phyloP scores from a whole-genome alignment of 192 early-diverging fungal genomes.

The Thamnidium elegans region DNA sequence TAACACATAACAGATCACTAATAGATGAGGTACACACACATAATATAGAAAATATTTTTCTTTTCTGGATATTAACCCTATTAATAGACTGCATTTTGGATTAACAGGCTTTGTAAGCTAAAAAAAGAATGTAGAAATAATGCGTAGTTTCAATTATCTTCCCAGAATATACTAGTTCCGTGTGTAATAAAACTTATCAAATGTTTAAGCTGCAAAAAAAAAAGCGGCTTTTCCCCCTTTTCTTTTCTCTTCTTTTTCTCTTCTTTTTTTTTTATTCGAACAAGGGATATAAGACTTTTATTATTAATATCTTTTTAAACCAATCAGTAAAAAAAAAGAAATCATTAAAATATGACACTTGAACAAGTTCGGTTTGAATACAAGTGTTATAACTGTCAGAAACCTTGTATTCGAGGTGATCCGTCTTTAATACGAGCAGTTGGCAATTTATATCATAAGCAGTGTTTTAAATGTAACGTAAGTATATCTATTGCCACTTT shows the following conservation, averaged over 20 bases:
- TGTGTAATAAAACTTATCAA: too few relatives aligned
- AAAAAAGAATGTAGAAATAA: background rate
- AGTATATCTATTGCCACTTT: background rate
- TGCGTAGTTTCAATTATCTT: background rate
- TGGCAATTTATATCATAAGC: conserved; percentile 19
- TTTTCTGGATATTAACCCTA: too few relatives aligned
- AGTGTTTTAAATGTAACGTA: conserved; percentile 24
- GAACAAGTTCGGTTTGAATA: background rate
- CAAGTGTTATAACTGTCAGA: conserved; percentile 6
- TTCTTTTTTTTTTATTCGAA: background rate
- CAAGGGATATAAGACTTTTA: background rate
- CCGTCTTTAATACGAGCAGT: conserved; percentile 10
- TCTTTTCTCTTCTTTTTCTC: background rate
- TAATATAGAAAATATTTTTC: too few relatives aligned
- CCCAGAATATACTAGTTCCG: too few relatives aligned
- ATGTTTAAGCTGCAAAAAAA: too few relatives aligned
- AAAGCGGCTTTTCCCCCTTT: background rate
- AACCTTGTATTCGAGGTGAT: conserved; percentile 3
- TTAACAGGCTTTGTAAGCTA: background rate
- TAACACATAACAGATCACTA: background rate
- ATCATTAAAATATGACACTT: background rate
- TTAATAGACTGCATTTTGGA: conserved; percentile 11
- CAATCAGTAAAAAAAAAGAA: background rate
- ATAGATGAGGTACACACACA: conserved; percentile 2
- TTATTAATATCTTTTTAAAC: background rate